Conservation (phyloP, 208 protist species). For the Willaertia magna region DNA sequence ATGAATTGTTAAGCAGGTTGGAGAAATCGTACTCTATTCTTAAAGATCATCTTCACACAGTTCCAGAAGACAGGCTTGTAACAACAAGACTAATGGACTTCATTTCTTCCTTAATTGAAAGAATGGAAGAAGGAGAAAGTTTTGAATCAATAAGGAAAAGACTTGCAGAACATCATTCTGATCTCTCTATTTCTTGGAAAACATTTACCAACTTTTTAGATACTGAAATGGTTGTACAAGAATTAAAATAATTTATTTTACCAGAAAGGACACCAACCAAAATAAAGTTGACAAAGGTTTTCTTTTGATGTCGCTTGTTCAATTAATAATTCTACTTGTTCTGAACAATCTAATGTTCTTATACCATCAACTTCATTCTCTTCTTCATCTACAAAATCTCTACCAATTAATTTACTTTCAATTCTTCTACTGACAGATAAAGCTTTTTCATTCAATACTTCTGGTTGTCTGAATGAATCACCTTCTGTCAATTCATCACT, state of each 20-base stretch:
- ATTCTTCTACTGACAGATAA: slow-evolving; percentile 87
- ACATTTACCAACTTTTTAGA: no score
- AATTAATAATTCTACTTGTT: slow-evolving; percentile 56
- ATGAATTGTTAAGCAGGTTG: background rate
- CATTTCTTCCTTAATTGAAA: no score
- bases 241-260: no score
- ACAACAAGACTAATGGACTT: no score
- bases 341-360: background rate
- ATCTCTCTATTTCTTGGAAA: no score
- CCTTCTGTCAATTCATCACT: background rate
- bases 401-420: slow-evolving; percentile 92
- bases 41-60: background rate
- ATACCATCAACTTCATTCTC: slow-evolving; percentile 1
- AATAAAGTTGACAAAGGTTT: slow-evolving; percentile 95
- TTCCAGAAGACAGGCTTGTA: background rate
- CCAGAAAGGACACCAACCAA: slow-evolving; percentile 98
- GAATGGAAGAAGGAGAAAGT: no score
- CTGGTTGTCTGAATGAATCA: slow-evolving; percentile 3
- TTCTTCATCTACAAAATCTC: slow-evolving; percentile 66
- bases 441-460: slow-evolving; percentile 76
- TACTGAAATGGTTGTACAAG: no score
- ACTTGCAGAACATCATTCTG: no score
- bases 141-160: no score
- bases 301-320: slow-evolving; percentile 90
- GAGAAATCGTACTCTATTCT: background rate